These are phyloP conservation scores for Stephania japonica DNA, from an alignment of 164 flowering plant species.

Conservation along the genomic window DNA sequence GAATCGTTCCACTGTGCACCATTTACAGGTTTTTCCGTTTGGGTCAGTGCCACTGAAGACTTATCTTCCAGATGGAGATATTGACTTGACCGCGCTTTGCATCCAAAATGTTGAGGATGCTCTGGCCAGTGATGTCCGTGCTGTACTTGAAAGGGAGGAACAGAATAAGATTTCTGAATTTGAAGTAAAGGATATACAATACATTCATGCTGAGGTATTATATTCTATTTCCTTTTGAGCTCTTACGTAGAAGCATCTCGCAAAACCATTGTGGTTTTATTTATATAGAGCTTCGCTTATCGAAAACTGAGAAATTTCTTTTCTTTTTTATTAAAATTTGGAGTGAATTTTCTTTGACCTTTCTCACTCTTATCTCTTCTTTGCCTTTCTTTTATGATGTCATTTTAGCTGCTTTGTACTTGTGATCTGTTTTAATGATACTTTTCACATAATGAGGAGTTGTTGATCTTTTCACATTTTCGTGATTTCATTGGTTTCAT, in stretches of 20 bases:
- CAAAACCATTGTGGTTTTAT: background rate
- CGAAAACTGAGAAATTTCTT: too few relatives aligned
- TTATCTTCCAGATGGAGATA: slow-evolving; percentile 97
- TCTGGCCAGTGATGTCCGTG: slow-evolving; percentile 45
- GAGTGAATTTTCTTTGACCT: background rate
- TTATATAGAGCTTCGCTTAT: background rate
- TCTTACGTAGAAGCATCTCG: background rate
- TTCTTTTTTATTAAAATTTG: background rate
- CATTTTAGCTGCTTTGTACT: background rate
- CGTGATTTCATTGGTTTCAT: background rate
- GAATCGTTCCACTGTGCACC: background rate
- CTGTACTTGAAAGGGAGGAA: slow-evolving; percentile 65
- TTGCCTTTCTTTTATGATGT: background rate
- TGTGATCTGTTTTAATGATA: too few relatives aligned
- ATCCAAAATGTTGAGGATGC: slow-evolving; percentile 47
- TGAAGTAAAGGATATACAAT: slow-evolving; percentile 75
- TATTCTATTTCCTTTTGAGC: background rate
- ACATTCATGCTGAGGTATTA: slow-evolving; percentile 80
- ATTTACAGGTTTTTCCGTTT: slow-evolving; percentile 69
- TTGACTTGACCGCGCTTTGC: slow-evolving; percentile 77
- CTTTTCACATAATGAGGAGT: background rate
- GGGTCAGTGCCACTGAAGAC: slow-evolving; percentile 95
- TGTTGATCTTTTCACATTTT: background rate
- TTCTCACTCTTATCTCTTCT: background rate
- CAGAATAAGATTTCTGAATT: slow-evolving; percentile 50